Base-by-base conservation (phyloP, 1,284 basidiomycete species). In the Microbotryomycetes sp. region DNA sequence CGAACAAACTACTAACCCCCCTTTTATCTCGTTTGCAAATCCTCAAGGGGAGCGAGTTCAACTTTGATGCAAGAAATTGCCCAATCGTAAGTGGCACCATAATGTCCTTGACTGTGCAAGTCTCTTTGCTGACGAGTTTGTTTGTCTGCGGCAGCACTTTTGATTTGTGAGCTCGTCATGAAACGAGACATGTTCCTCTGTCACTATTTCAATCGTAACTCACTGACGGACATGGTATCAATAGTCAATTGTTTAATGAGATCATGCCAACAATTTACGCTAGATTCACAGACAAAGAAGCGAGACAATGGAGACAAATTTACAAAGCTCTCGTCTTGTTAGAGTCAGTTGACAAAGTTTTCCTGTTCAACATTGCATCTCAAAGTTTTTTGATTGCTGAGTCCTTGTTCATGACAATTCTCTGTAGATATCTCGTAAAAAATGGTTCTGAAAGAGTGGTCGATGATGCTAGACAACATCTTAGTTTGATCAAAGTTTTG, bases 41-140 rank as follows among this genome's bases (percentile, higher is more conserved):
- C n/a, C 51, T 22, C 15, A 72, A 94, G 92, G 93, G 94, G 96
- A 28, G 94, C 96, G 66, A 93, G 89, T 74, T 97, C 94, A 56
- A 96, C 93, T 23, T 79, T 97, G 75, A 98, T 98, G 94, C 89
- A 93, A 76, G 93, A 98, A 74, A 98, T 98, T 72, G 92, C 94
- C 6, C 86, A 88, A 81, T 90, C 89, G 91, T 92, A 71, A 71
- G 86, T 81, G 12, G 42, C 26, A 55, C 47, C 16, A 59, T 26
- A 42, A n/a, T 28, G 7, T 6, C 28, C 3, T 16, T 22, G 42
- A n/a, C 23, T 9, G n/a, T 59, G 16, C 42, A 22, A 22, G 31
- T 59, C 28, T 31, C 29, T 36, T 19, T n/a, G 42, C 1, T 19
- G 45, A 50, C 49, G 22, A 3, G 7, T 46, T 32, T 19, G 6